phyloP scores from a whole-genome alignment of 495 filamentous ascomycete species.

The Amphirosellinia nigrospora region DNA sequence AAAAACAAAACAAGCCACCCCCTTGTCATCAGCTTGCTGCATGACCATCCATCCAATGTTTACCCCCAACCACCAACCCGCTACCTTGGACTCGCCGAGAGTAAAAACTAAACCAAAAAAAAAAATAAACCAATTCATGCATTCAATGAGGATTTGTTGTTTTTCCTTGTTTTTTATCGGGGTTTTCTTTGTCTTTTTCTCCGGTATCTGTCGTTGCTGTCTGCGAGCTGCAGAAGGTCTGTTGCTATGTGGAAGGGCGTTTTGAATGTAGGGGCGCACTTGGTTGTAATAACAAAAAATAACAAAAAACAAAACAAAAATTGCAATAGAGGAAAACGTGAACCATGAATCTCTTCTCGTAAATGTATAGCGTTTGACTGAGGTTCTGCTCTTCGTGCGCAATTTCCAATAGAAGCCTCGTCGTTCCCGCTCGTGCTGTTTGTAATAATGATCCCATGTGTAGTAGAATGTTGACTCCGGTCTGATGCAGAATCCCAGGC shows the following conservation, averaged over 20 bases:
- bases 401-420: constrained; percentile 3
- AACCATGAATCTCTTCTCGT: not conserved
- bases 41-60: constrained; percentile 7
- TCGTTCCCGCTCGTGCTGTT: not conserved
- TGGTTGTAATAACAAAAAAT: not conserved
- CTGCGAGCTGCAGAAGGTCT: constrained; percentile 9
- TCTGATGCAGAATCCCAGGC: constrained; percentile 21
- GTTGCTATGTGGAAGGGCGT: not conserved
- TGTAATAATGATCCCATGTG: constrained; percentile 7
- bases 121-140: not conserved
- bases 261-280: not conserved
- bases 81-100: constrained; percentile 8
- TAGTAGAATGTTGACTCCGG: constrained; percentile 21
- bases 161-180: not conserved
- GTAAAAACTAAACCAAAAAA: not conserved
- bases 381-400: constrained; percentile 2
- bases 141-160: not conserved
- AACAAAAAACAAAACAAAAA: not conserved
- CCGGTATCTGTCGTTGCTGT: not conserved
- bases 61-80: constrained; percentile 20
- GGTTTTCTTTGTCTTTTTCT: not conserved
- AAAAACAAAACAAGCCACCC: constrained; percentile 12
- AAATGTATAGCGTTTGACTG: not conserved
- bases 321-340: not conserved
- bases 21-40: constrained; percentile 16